A percentile compares a stretch with the other conserved stretches of the same genome.
Evolutionary conservation across 1,284 basidiomycete species (phyloP).

Genomic region (Laetiporus sulphureus): DNA sequence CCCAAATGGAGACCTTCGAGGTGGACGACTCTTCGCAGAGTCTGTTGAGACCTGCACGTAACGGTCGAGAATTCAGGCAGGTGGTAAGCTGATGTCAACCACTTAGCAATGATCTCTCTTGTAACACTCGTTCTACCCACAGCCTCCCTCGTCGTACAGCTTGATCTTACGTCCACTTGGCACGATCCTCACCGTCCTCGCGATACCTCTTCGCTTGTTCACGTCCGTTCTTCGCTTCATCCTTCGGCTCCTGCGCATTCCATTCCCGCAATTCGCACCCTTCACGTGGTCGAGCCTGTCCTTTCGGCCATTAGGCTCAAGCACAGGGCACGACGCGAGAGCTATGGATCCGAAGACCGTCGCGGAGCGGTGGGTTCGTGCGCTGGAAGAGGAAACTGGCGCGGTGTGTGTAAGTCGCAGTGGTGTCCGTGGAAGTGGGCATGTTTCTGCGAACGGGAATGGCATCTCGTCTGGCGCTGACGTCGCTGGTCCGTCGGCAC

Average conservation of each 20-base stretch:
- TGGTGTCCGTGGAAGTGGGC: conserved; percentile 17
- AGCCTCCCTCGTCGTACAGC: conserved; percentile 6
- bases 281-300: conserved; percentile 28
- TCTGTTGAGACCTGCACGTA: conserved; percentile 15
- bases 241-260: conserved; percentile 29
- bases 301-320: conserved; percentile 32
- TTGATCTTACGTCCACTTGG: conserved; percentile 20
- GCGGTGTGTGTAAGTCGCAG: conserved; percentile 48
- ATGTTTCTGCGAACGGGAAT: conserved; percentile 10
- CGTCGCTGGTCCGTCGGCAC: conserved; percentile 34
- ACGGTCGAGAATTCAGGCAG: conserved; percentile 17
- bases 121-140: no score
- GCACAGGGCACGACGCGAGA: conserved; percentile 31
- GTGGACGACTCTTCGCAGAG: conserved; percentile 48
- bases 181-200: conserved; percentile 24
- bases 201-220: conserved; percentile 27
- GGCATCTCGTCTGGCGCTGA: conserved; percentile 28
- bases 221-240: conserved; percentile 25
- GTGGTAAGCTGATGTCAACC: conserved; percentile 18
- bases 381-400: conserved; percentile 77
- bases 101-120: no score
- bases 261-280: conserved; percentile 24
- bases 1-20: conserved; percentile 35
- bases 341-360: conserved; percentile 31
- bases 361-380: conserved; percentile 66